Evolutionary conservation across 2,329 filamentous ascomycete genomes (phyloP), one percentile per base, ranked within the genome.

Genomic region (Magnaporthiopsis rhizophila): DNA sequence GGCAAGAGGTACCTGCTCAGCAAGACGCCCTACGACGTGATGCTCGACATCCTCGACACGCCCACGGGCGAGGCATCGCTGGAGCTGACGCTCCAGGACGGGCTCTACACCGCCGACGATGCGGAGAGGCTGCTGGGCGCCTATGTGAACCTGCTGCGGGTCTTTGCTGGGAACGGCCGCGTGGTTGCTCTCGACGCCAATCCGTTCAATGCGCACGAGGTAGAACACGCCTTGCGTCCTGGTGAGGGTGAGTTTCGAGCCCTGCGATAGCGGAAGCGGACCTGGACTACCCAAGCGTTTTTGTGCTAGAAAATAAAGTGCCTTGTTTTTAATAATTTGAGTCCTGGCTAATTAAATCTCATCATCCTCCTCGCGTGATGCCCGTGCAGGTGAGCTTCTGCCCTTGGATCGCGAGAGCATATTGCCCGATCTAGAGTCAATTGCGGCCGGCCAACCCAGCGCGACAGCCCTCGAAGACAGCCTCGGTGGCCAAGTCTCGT

Each of bases 31-130:
- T 63, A 63, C 53, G 62, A 64, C 32, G 21, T 64, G 12, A 59
- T 58, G 56, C 62, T 64, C 15, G 36, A 59, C 57, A 13, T 64
- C 34, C 45, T 59, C 57, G 62, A 64, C 15, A 64, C 56, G 8
- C 57, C 62, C 56, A 21, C 56, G 12, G 58, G 58, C 9, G 36
- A 58, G 7, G 56, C 56, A 4, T 53, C 59, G 21, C 24, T 64
- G 56, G n/a, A 59, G 36, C 26, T 64, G 2, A 24, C 30, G 12
- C 24, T 45, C 3, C 56, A 59, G 26, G 26, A 59, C 3, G 24
- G 24, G 11, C n/a, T 64, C n/a, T 64, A 64, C 57, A 50, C 56
- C 18, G 9, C n/a, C 0, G 57, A 53, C 2, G 58, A 58, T 15
- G 26, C 62, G 3, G 9, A 38, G 13, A 50, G 36, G 56, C n/a